Conservation (phyloP, 192 early-diverging fungal species). For the Coemansia sp. region DNA sequence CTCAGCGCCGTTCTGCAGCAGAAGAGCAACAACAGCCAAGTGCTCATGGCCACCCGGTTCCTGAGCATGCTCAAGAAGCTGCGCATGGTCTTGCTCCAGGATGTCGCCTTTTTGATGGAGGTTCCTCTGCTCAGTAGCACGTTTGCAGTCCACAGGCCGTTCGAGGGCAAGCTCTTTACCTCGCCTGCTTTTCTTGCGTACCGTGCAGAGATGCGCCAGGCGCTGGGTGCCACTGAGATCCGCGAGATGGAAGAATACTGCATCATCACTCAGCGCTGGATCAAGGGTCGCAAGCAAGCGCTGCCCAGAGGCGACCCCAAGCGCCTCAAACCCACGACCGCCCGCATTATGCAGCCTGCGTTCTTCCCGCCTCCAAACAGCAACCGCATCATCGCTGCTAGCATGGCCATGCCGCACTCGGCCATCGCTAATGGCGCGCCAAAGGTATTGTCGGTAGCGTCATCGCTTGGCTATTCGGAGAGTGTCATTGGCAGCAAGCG, state of each 20-base stretch:
- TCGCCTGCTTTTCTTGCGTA: constrained; percentile 31
- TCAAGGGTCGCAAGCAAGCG: constrained; percentile 24
- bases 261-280: constrained; percentile 19
- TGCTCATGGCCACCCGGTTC: constrained; percentile 37
- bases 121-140: constrained; percentile 29
- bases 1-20: constrained; percentile 36
- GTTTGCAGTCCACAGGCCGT: constrained; percentile 23
- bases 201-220: constrained; percentile 33
- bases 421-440: not conserved
- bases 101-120: constrained; percentile 47
- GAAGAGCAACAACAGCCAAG: constrained; percentile 44
- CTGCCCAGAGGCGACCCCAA: constrained; percentile 16
- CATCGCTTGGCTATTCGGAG: not conserved
- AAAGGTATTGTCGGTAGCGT: not conserved
- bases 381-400: not conserved
- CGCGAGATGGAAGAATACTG: constrained; percentile 18
- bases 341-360: constrained; percentile 4
- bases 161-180: constrained; percentile 33
- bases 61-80: constrained; percentile 47
- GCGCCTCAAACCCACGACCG: constrained; percentile 38
- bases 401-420: not conserved
- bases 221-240: constrained; percentile 26
- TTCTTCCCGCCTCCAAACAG: not conserved
- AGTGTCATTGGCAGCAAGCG: not conserved
- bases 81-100: constrained; percentile 48